Conservation (phyloP, 192 early-diverging fungal species). For the Rhizophagus sp. region DNA sequence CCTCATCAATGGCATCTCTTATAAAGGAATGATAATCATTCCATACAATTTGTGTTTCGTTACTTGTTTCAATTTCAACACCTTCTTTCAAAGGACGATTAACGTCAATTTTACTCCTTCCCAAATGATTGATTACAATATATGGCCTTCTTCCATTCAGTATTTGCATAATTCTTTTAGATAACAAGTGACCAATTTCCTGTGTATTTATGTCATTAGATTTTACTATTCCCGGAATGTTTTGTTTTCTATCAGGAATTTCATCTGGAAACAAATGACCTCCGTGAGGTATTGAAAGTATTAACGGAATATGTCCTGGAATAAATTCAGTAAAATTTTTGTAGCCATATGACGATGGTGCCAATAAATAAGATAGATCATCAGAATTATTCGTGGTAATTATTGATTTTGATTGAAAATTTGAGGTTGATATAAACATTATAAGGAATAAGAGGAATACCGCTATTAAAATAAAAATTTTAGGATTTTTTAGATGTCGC, state of each 20-base stretch:
- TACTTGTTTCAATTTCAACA: background rate
- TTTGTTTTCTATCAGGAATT: background rate
- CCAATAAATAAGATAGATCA: background rate
- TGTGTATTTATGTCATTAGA: slow-evolving; percentile 10
- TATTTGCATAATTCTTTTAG: background rate
- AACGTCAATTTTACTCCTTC: slow-evolving; percentile 8
- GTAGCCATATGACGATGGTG: background rate
- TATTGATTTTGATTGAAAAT: background rate
- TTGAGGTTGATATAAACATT: background rate
- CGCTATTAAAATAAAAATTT: background rate
- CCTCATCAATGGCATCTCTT: background rate
- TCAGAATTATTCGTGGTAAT: background rate
- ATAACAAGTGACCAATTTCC: background rate
- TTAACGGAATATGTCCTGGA: background rate
- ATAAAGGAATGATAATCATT: slow-evolving; percentile 5
- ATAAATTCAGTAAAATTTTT: background rate
- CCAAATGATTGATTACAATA: background rate
- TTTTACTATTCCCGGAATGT: background rate
- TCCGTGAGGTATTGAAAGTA: background rate
- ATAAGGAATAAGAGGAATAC: background rate
- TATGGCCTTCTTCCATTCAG: background rate
- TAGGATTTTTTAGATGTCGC: background rate
- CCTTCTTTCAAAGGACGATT: slow-evolving; percentile 11
- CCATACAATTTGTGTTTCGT: background rate
- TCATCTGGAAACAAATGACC: background rate